Percentiles rank a stretch among this genome's conserved stretches.
phyloP scores from a whole-genome alignment of 108 stramenopile species.

The Cylindrotheca fusiformis region DNA sequence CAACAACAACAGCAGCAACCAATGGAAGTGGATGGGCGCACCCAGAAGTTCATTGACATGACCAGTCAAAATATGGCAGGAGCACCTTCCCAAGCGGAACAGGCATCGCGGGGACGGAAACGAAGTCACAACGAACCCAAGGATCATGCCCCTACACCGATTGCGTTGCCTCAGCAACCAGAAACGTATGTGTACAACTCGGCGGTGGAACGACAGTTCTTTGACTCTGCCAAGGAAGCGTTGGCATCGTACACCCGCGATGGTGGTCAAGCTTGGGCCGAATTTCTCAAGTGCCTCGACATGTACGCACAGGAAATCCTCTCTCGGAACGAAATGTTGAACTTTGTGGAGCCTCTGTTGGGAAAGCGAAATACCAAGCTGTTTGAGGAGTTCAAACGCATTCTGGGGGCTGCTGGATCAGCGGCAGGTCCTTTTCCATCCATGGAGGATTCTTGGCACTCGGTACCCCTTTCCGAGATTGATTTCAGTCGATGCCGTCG shows the following conservation, averaged over 20 bases:
- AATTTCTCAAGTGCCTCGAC: constrained; percentile 93
- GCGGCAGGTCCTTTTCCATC: constrained; percentile 10
- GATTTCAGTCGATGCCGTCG: constrained; percentile 87
- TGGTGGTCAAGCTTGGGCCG: constrained; percentile 90
- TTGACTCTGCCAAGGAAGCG: constrained; percentile 83
- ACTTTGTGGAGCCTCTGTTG: constrained; percentile 87
- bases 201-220: constrained; percentile 88
- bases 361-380: constrained; percentile 86
- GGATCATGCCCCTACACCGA: constrained; percentile 6
- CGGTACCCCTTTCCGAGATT: constrained; percentile 87
- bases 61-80: constrained; percentile 26
- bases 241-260: constrained; percentile 78
- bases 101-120: constrained; percentile 17
- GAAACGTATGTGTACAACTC: constrained; percentile 82
- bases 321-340: constrained; percentile 87
- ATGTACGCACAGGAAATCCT: constrained; percentile 95
- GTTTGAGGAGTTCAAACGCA: constrained; percentile 94
- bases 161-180: constrained; percentile 32
- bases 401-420: constrained; percentile 72
- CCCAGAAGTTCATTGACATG: constrained; percentile 69
- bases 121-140: constrained; percentile 18
- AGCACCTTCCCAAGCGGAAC: constrained; percentile 16
- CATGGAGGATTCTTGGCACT: constrained; percentile 89
- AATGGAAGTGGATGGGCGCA: neutral
- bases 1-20: constrained; percentile 16